Evolutionary conservation across 2,329 filamentous ascomycete genomes (phyloP).

Genomic region (Aspergillus unguis): DNA sequence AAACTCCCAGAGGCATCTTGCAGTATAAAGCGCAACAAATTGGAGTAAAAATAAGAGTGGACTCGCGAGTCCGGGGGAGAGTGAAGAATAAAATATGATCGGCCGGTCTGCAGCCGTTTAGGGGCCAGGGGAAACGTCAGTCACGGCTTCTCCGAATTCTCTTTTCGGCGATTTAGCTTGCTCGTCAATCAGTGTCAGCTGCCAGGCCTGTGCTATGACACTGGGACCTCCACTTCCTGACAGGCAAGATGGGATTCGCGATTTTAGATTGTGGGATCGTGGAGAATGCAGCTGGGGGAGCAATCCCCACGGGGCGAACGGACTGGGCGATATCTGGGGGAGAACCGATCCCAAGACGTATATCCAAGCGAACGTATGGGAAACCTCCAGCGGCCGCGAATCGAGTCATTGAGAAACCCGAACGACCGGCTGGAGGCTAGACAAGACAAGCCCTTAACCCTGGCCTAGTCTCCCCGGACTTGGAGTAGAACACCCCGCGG

Average conservation of each 20-base stretch:
- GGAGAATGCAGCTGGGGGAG: background rate
- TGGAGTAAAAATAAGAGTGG: background rate
- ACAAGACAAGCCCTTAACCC: background rate
- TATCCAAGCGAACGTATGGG: too few relatives aligned
- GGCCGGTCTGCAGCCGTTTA: background rate
- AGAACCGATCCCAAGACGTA: background rate
- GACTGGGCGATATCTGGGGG: slow-evolving; percentile 2
- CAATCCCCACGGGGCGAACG: slow-evolving; percentile 10
- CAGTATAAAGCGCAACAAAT: background rate
- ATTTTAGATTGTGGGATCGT: background rate
- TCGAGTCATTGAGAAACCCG: too few relatives aligned
- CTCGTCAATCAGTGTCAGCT: background rate
- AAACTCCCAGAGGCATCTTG: slow-evolving; percentile 30
- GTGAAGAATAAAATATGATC: slow-evolving; percentile 7
- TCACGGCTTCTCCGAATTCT: background rate
- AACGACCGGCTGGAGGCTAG: too few relatives aligned
- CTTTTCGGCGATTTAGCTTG: background rate
- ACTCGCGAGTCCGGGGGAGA: background rate
- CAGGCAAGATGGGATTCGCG: background rate
- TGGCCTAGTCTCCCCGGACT: slow-evolving; percentile 1
- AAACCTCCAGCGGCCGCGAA: too few relatives aligned
- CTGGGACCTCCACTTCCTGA: background rate
- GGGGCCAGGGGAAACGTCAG: background rate
- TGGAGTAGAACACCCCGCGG: background rate
- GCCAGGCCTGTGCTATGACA: background rate